Evolutionary conservation across 2,329 filamentous ascomycete species (phyloP).

Genomic region (Fusarium anguioides): DNA sequence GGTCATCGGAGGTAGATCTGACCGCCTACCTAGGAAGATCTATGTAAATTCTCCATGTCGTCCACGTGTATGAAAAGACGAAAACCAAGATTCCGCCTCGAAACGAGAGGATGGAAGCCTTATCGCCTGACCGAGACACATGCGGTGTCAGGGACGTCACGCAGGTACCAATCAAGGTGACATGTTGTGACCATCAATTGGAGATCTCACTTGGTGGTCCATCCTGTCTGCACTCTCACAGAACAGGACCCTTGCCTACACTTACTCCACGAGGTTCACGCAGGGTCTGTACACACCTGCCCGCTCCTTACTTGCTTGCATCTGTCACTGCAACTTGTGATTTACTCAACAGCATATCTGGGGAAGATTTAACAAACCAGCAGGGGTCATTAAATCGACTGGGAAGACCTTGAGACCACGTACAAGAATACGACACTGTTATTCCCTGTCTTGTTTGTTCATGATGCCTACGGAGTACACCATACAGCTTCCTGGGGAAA

Average conservation of each 20-base stretch:
- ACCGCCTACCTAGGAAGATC: constrained; percentile 6
- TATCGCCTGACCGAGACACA: constrained; percentile 19
- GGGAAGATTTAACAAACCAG: constrained; percentile 15
- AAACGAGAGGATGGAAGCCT: constrained; percentile 5
- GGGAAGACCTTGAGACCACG: constrained; percentile 23
- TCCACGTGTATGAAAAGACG: constrained; percentile 14
- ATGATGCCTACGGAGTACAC: constrained; percentile 14
- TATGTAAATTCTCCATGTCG: constrained; percentile 5
- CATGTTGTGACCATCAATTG: constrained; percentile 4
- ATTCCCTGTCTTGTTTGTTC: constrained; percentile 31
- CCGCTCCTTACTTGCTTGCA: constrained; percentile 32
- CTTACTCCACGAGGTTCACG: constrained; percentile 43
- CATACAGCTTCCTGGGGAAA: constrained; percentile 18
- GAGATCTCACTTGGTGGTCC: constrained; percentile 25
- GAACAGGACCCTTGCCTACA: constrained; percentile 27
- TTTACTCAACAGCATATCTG: constrained; percentile 25
- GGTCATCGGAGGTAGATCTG: constrained; percentile 26
- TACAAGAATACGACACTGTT: constrained; percentile 18
- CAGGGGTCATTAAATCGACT: constrained; percentile 38
- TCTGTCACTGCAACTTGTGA: constrained; percentile 37
- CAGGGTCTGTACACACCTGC: constrained; percentile 39
- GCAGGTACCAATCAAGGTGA: constrained; percentile 41
- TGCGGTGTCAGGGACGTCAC: constrained; percentile 42
- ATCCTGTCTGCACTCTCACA: constrained; percentile 19
- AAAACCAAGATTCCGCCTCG: neutral